Percentiles rank a stretch among this genome's conserved stretches.
phyloP scores from a whole-genome alignment of 1,284 basidiomycete genomes.

The Cryptococcus neoformans region DNA sequence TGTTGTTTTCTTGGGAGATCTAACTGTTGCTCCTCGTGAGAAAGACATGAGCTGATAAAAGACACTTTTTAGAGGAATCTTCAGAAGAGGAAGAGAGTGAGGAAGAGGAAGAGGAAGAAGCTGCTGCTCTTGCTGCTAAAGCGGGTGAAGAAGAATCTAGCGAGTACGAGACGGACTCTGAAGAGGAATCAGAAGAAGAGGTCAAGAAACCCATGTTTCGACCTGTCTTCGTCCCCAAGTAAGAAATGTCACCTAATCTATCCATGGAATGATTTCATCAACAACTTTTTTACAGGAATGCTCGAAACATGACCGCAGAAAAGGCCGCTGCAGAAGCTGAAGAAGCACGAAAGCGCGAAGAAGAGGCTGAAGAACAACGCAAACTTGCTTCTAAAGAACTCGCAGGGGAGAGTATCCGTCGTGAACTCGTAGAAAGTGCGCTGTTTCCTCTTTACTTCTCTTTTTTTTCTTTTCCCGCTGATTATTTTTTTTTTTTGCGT shows the following conservation, averaged over 20 bases:
- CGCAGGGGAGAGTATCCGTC: conserved; percentile 47
- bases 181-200: conserved; percentile 27
- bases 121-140: conserved; percentile 18
- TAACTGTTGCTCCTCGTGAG: neutral
- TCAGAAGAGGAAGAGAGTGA: conserved; percentile 38
- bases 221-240: conserved; percentile 48
- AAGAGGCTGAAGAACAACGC: conserved; percentile 41
- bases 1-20: neutral
- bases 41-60: conserved; percentile 8
- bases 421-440: conserved; percentile 47
- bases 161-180: conserved; percentile 49
- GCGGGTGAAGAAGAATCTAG: conserved; percentile 34
- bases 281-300: conserved; percentile 20
- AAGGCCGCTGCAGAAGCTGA: conserved; percentile 40
- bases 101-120: conserved; percentile 31
- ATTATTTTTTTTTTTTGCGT: neutral
- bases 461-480: neutral
- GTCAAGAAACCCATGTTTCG: conserved; percentile 46
- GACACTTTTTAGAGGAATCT: conserved; percentile 8
- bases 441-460: neutral
- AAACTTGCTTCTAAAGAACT: conserved; percentile 45
- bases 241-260: conserved; percentile 2
- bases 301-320: conserved; percentile 37
- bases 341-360: conserved; percentile 32
- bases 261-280: neutral